Base-by-base conservation (phyloP, 306 rosid genomes). In the Rubus idaeus region DNA sequence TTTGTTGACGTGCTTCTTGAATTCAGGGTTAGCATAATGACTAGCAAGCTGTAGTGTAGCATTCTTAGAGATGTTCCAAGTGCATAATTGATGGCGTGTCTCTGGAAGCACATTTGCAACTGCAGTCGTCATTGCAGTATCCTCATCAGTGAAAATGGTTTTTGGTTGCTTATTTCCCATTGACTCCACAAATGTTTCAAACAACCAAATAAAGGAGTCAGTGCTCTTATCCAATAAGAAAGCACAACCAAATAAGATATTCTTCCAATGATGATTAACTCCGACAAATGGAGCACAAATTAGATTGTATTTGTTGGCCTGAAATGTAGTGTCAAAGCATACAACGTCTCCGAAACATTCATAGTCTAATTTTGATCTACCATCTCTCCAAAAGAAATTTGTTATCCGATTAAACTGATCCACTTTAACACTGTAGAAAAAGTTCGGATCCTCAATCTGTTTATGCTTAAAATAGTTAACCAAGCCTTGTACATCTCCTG, bases 331-430 rank as follows among this genome's bases (percentile, higher is more conserved):
- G 53, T 80, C 75, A 23, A 80, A 74, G 55, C 75, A 72, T 2
- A 74, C 35, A 14, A 73, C 70, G 10, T 80, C 83, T 13, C 79
- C 79, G 23, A 80, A 80, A 51, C 60, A 68, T 6, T 46, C 41
- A 49, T 74, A 80, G 40, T 80, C 79, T 50, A 66, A 49, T 44
- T 58, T 51, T 21, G 83, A 66, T 50, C 52, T 45, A 5, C 60
- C 30, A 66, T 80, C 83, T 70, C 83, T 80, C 83, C 83, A 80
- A 20, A 80, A 80, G 66, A 74, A 73, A 74, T 73, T 79, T 8
- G 68, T 23, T 45, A 65, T 11, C 5, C 56, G 67, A 26, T 26
- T 74, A 11, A 17, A 30, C 11, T 51, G 26, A 23, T 80, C 83
- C 26, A 80, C 79, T 68, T 73, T 69, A 35, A 80, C 26, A 10